A percentile compares a stretch with the other conserved stretches of the same genome.
Conservation (phyloP, 495 filamentous ascomycete species). For the Massariosphaeria phaeospora region DNA sequence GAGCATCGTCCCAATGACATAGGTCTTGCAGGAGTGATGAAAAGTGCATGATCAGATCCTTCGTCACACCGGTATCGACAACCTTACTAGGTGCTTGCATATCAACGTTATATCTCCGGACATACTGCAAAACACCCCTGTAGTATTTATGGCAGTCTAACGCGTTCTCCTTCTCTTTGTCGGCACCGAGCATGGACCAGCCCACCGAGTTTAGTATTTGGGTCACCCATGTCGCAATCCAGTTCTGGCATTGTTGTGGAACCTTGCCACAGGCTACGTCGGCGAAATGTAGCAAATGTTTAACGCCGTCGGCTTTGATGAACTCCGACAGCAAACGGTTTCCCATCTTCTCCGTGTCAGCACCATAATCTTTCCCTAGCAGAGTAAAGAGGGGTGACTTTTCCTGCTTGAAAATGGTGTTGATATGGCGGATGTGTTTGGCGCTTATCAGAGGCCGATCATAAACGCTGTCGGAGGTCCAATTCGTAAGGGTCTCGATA, state of each 20-base stretch:
- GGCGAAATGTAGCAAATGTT: slow-evolving; percentile 16
- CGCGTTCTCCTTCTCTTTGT: background rate
- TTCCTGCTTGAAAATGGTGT: slow-evolving; percentile 11
- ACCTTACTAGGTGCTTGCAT: slow-evolving; percentile 25
- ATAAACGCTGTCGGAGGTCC: background rate
- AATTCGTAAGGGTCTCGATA: slow-evolving; percentile 1
- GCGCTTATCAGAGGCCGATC: slow-evolving; percentile 6
- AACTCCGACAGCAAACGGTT: slow-evolving; percentile 4
- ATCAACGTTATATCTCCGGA: slow-evolving; percentile 20
- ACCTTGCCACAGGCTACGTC: slow-evolving; percentile 15
- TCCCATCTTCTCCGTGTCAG: slow-evolving; percentile 7
- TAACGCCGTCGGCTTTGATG: slow-evolving; percentile 13
- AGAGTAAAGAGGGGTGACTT: slow-evolving; percentile 13
- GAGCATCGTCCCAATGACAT: slow-evolving; percentile 8
- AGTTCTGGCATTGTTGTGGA: background rate
- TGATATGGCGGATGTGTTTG: slow-evolving; percentile 18
- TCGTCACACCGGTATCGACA: slow-evolving; percentile 12
- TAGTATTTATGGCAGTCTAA: slow-evolving; percentile 10
- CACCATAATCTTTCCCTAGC: slow-evolving; percentile 19
- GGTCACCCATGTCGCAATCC: slow-evolving; percentile 5
- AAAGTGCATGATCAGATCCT: slow-evolving; percentile 10
- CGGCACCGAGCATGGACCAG: slow-evolving; percentile 2
- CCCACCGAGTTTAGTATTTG: slow-evolving; percentile 12
- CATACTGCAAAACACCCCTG: slow-evolving; percentile 9
- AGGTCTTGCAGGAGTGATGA: slow-evolving; percentile 10